Conservation (phyloP, 805 yeast species). For the Saccharomycopsis sp. region DNA sequence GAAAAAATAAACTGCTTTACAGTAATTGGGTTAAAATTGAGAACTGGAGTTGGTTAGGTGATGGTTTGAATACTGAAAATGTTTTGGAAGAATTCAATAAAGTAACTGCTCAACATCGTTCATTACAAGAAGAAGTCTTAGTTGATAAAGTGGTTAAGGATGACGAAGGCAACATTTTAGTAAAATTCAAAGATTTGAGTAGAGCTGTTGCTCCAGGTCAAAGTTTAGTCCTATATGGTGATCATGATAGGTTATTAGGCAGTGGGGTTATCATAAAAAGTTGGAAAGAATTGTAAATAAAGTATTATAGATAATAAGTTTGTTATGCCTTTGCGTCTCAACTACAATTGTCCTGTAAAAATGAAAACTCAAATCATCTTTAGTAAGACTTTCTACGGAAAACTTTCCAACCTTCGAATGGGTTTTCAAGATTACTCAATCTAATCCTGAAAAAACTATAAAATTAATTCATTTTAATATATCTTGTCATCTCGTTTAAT, state of each 20-base stretch:
- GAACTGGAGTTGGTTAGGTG: slow-evolving; percentile 42
- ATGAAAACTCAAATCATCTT: no score
- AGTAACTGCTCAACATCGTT: slow-evolving; percentile 55
- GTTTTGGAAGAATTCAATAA: slow-evolving; percentile 10
- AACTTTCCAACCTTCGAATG: no score
- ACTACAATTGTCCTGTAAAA: no score
- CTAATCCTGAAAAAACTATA: no score
- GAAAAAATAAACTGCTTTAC: slow-evolving; percentile 46
- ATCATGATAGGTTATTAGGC: slow-evolving; percentile 54
- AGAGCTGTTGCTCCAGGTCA: slow-evolving; percentile 91
- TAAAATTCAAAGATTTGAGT: slow-evolving; percentile 35
- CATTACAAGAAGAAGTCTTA: slow-evolving; percentile 51
- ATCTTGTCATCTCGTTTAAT: no score
- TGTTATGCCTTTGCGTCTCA: no score
- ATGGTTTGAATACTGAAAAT: slow-evolving; percentile 13
- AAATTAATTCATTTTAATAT: no score
- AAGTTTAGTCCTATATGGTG: slow-evolving; percentile 60
- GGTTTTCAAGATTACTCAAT: no score
- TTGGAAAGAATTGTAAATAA: no score
- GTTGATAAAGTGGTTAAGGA: slow-evolving; percentile 22
- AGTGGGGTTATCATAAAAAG: slow-evolving; percentile 32
- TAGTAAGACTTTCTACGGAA: no score
- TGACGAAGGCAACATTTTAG: slow-evolving; percentile 18
- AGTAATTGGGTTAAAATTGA: slow-evolving; percentile 27
- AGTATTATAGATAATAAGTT: no score